Conservation (phyloP, 345 rosid species). For the Trapa bicornis region DNA sequence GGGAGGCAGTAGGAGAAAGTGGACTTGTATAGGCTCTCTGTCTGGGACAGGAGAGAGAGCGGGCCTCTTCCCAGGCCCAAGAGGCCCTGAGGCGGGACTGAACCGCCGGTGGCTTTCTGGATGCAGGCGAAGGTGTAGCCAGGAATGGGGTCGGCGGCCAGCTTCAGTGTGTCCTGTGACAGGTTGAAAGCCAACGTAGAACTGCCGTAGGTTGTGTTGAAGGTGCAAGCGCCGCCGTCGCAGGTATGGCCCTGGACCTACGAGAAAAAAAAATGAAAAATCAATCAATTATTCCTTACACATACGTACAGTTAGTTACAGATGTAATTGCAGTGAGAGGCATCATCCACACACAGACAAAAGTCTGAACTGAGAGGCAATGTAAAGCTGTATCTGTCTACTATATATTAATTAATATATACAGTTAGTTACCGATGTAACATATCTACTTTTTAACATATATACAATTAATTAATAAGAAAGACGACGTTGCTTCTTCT, state of each 20-base stretch:
- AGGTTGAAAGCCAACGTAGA: constrained; percentile 59
- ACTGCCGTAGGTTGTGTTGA: constrained; percentile 76
- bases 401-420: too few relatives aligned
- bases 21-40: constrained; percentile 53
- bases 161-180: constrained; percentile 48
- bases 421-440: too few relatives aligned
- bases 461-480: too few relatives aligned
- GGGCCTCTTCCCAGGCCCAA: constrained; percentile 90
- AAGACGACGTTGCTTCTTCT: too few relatives aligned
- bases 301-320: too few relatives aligned
- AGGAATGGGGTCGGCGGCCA: constrained; percentile 52
- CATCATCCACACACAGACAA: too few relatives aligned
- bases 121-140: constrained; percentile 86
- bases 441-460: too few relatives aligned
- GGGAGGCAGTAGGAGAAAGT: constrained; percentile 96
- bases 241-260: constrained; percentile 68
- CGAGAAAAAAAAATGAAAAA: too few relatives aligned
- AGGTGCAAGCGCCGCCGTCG: constrained; percentile 47
- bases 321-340: too few relatives aligned
- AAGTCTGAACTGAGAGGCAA: too few relatives aligned
- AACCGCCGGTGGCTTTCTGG: constrained; percentile 48
- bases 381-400: too few relatives aligned
- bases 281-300: too few relatives aligned
- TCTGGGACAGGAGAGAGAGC: constrained; percentile 65
- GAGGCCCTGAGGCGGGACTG: constrained; percentile 78